Evolutionary conservation across 2,329 filamentous ascomycete species (phyloP), one percentile per base, ranked within the genome.

Genomic region (Colletotrichum somersetense): DNA sequence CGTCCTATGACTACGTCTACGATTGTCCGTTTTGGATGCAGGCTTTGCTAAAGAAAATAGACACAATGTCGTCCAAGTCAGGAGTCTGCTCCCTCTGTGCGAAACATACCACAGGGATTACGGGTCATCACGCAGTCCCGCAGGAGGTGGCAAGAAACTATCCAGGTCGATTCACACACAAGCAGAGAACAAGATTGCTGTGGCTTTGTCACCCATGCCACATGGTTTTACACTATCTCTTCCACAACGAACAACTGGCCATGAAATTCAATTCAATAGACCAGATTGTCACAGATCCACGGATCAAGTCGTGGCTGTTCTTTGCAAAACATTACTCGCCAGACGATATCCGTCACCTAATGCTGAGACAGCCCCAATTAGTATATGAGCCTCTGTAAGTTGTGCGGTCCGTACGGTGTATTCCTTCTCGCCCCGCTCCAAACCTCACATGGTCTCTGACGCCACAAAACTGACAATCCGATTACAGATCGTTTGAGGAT

Each of bases 1-100:
- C 33, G 12, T n/a, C 55, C 38, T n/a, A 4, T 12, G 26, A 55
- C 7, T 55, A 55, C 52, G 26, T 55, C 18, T 30, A 18, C 5
- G 35, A 40, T 26, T 6, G 35, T 35, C 55, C 55, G 6, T 57
- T n/a, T 57, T 57, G 35, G 35, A 26, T 57, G 2, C n/a, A 57
- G 23, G 2, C 42, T 5, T 11, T 57, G 16, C 55, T 57, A n/a
- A 14, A 2, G n/a, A 18, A 5, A 0, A 3, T 1, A 3, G 12
- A 40, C 35, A 57, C 20, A 2, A 2, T 2, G 12, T 26, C 35
- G 3, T 3, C 3, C 16, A 40, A 1, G 7, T 12, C 20, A 20
- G 59, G 59, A 23, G n/a, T 26, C 33, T 62, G 59, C 18, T 48
- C n/a, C 33, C 26, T 52, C n/a, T 62, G 59, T 42, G 7, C 23